Conservation (phyloP, 805 yeast species). For the Hanseniaspora taiwanica region DNA sequence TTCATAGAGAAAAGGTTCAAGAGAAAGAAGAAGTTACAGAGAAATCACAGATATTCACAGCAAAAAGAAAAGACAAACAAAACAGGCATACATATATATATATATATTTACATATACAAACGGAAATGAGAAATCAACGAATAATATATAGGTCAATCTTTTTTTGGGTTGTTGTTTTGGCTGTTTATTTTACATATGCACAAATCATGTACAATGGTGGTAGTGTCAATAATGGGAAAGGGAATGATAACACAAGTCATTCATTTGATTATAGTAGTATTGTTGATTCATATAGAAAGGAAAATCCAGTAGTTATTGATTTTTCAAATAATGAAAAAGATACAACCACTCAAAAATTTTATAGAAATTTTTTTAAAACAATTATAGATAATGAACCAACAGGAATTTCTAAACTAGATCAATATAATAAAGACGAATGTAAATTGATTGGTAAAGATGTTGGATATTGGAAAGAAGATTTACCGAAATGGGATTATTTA, state of each 20-base stretch:
- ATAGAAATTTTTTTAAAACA: not conserved
- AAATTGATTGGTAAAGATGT: not conserved
- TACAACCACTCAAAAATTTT: not conserved
- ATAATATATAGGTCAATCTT: not conserved
- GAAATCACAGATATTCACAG: too few relatives aligned
- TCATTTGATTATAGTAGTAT: too few relatives aligned
- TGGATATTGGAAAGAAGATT: not conserved
- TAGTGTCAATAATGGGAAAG: not conserved
- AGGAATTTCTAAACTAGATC: not conserved
- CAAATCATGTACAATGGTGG: not conserved
- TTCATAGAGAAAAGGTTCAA: too few relatives aligned
- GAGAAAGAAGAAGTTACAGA: too few relatives aligned
- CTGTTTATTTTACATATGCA: not conserved
- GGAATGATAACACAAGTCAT: not conserved
- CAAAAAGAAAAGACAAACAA: too few relatives aligned
- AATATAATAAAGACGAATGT: not conserved
- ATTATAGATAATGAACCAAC: not conserved
- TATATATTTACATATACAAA: too few relatives aligned
- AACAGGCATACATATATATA: too few relatives aligned
- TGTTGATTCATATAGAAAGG: too few relatives aligned
- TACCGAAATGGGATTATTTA: not conserved
- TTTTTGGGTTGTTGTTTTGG: not conserved
- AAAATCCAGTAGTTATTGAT: not conserved
- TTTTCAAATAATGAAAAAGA: not conserved
- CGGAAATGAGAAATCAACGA: too few relatives aligned